Conservation (phyloP, 2,329 filamentous ascomycete genomes). For the Calonectria henricotiae region DNA sequence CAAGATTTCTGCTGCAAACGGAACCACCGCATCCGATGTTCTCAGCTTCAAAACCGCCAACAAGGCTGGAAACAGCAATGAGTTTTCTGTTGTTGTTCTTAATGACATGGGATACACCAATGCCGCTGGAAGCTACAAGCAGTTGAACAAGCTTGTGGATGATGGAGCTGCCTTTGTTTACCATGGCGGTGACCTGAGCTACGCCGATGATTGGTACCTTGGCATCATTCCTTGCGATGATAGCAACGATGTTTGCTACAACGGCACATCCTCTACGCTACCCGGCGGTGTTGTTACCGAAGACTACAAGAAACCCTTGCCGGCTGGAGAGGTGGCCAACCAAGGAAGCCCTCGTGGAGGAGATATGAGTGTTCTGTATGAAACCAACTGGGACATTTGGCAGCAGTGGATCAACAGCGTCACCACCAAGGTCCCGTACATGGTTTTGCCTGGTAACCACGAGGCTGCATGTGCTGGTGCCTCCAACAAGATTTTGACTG, state of each 20-base stretch:
- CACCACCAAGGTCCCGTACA: conserved; percentile 64
- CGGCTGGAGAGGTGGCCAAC: conserved; percentile 63
- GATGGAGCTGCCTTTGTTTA: conserved; percentile 12
- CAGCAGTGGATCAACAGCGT: conserved; percentile 66
- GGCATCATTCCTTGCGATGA: conserved; percentile 1
- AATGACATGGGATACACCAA: conserved; percentile 23
- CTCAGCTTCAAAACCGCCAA: conserved; percentile 9
- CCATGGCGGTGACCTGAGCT: conserved; percentile 8
- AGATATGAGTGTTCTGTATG: conserved; percentile 67
- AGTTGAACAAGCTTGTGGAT: conserved; percentile 15
- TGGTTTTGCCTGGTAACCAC: conserved; percentile 69
- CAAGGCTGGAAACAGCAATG: not conserved
- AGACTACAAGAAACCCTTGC: conserved; percentile 63
- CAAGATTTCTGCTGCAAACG: conserved; percentile 4
- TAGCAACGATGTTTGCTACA: conserved; percentile 17
- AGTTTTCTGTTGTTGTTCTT: not conserved
- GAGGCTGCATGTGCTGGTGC: conserved; percentile 66
- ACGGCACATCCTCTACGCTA: not conserved
- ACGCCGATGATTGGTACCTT: conserved; percentile 11
- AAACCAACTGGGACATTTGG: conserved; percentile 69
- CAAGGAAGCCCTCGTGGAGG: conserved; percentile 66
- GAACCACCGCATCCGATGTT: conserved; percentile 5
- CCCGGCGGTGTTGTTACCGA: conserved; percentile 45
- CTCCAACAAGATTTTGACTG: conserved; percentile 61
- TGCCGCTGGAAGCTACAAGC: not conserved